These are phyloP conservation scores for Diaporthe batatas DNA, from an alignment of 2,329 filamentous ascomycete species.

Conservation along the genomic window DNA sequence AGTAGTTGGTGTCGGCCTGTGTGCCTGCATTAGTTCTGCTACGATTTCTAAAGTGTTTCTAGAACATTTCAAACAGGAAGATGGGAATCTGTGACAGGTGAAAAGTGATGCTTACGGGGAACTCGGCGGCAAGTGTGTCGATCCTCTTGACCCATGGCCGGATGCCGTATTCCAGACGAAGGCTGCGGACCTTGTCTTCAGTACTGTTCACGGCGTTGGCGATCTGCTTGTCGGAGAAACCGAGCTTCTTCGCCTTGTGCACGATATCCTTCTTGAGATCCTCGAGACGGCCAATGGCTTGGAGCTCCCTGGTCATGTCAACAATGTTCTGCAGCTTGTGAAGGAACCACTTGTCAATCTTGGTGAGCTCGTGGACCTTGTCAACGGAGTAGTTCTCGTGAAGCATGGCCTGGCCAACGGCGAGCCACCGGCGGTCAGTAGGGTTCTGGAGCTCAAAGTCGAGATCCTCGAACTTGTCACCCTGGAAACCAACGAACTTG, in stretches of 20 bases:
- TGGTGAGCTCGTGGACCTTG: conserved; percentile 90
- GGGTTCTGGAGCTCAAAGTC: conserved; percentile 92
- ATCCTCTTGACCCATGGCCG: conserved; percentile 98
- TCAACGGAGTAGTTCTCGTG: conserved; percentile 97
- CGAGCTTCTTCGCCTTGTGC: conserved; percentile 94
- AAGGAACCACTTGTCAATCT: conserved; percentile 99
- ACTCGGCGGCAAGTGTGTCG: conserved; percentile 96
- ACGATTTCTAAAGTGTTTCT: too few species aligned
- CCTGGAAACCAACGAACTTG: conserved; percentile 91
- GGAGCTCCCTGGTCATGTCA: conserved; percentile 86
- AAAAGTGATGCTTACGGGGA: conserved; percentile 71
- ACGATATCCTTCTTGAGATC: conserved; percentile 90
- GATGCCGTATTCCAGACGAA: conserved; percentile 88
- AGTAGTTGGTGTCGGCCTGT: conserved; percentile 82
- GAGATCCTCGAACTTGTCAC: conserved; percentile 92
- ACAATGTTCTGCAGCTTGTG: conserved; percentile 99
- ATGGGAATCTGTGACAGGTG: too few species aligned
- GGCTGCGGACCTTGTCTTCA: conserved; percentile 90
- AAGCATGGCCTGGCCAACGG: conserved; percentile 97
- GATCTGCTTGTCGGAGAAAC: conserved; percentile 98
- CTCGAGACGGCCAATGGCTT: conserved; percentile 85
- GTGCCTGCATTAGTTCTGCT: too few species aligned
- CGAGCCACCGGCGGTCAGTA: conserved; percentile 96
- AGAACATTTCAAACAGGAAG: too few species aligned
- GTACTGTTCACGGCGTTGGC: conserved; percentile 85